These are phyloP conservation scores for Cyathus pygmaeus DNA, from an alignment of 1,284 basidiomycete genomes.

Conservation along the genomic window DNA sequence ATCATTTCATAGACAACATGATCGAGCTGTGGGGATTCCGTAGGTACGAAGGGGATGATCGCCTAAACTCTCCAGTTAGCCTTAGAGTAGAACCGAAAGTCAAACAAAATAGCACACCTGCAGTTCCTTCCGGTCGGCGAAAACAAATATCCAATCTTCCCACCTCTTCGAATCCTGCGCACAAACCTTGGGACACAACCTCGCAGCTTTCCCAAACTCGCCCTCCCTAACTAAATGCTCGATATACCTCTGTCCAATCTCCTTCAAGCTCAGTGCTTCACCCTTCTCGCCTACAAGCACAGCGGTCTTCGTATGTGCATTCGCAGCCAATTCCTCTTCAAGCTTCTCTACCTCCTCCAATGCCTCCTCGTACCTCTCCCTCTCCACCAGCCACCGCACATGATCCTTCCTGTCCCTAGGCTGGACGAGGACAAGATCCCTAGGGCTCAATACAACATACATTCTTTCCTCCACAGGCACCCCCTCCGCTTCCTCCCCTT, in stretches of 20 bases:
- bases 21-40: slow-evolving; percentile 81
- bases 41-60: slow-evolving; percentile 92
- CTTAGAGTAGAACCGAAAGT: background rate
- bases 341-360: slow-evolving; percentile 84
- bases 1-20: slow-evolving; percentile 96
- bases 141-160: slow-evolving; percentile 96
- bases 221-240: slow-evolving; percentile 82
- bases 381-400: slow-evolving; percentile 92
- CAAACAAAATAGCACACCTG: slow-evolving; percentile 58
- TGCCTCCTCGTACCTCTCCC: slow-evolving; percentile 89
- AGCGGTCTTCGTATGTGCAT: no score
- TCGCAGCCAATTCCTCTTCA: slow-evolving; percentile 42
- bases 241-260: slow-evolving; percentile 88
- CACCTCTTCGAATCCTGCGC: slow-evolving; percentile 83
- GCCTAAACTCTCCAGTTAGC: slow-evolving; percentile 53
- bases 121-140: slow-evolving; percentile 85
- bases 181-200: slow-evolving; percentile 89
- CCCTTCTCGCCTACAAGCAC: slow-evolving; percentile 39
- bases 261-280: slow-evolving; percentile 67
- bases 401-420: slow-evolving; percentile 92
- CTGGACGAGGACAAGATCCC: slow-evolving; percentile 86
- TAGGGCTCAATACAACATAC: slow-evolving; percentile 88
- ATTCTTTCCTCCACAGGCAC: slow-evolving; percentile 42
- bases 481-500: slow-evolving; percentile 35
- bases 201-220: slow-evolving; percentile 86